phyloP scores from a whole-genome alignment of 345 rosid genomes.

The Durio zibethinus region DNA sequence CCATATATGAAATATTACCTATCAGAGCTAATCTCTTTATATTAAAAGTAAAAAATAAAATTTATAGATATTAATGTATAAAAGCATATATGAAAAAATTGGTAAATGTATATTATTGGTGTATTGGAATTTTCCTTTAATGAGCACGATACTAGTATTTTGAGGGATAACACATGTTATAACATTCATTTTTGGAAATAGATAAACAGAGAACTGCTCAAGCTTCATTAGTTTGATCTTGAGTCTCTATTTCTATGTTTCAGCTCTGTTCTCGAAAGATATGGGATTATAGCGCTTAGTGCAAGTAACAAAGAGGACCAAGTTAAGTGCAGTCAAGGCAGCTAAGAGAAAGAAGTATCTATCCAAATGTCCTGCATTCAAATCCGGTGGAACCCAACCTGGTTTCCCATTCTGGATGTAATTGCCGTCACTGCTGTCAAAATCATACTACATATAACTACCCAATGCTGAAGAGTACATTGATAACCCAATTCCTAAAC shows the following conservation, averaged over 20 bases:
- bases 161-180: too few relatives aligned
- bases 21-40: too few relatives aligned
- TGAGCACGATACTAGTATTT: background rate
- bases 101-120: background rate
- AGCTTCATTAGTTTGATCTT: conserved; percentile 14
- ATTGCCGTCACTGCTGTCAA: conserved; percentile 31
- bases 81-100: background rate
- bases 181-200: too few relatives aligned
- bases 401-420: conserved; percentile 22
- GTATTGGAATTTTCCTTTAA: background rate
- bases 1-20: too few relatives aligned
- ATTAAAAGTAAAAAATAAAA: too few relatives aligned
- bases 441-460: conserved; percentile 26
- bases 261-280: conserved; percentile 19
- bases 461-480: conserved; percentile 38
- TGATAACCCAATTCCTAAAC: conserved; percentile 33
- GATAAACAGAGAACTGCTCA: background rate
- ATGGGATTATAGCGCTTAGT: conserved; percentile 20
- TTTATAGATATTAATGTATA: background rate
- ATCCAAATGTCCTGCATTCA: conserved; percentile 38
- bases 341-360: conserved; percentile 38
- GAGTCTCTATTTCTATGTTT: background rate
- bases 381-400: conserved; percentile 40
- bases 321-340: conserved; percentile 16
- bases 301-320: conserved; percentile 14